A percentile compares a stretch with the other conserved stretches of the same genome.
Conservation (phyloP, 176 grass and related monocot species). For the Bonia amplexicaulis region DNA sequence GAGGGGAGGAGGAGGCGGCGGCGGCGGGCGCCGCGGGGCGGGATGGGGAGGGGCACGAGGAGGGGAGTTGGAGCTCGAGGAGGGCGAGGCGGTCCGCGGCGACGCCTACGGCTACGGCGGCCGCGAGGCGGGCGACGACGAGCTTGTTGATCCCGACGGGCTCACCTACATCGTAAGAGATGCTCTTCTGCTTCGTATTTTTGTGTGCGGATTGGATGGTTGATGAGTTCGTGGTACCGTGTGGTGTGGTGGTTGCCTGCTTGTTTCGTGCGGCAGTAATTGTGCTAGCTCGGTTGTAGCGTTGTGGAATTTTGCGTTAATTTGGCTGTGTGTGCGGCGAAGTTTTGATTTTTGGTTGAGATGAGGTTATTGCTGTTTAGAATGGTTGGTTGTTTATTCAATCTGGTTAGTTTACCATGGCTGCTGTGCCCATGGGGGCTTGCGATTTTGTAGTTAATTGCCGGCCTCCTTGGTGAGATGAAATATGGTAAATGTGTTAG, state of each 20-base stretch:
- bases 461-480: neutral
- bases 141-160: constrained; percentile 37
- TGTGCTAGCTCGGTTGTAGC: neutral
- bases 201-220: neutral
- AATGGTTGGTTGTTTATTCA: neutral
- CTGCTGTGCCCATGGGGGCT: neutral
- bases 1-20: neutral
- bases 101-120: neutral
- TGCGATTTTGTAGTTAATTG: neutral
- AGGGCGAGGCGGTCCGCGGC: constrained; percentile 25
- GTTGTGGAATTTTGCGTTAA: neutral
- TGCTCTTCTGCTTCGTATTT: neutral
- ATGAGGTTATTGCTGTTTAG: neutral
- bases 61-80: constrained; percentile 56
- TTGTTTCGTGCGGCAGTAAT: neutral
- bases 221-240: neutral
- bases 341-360: neutral
- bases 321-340: neutral
- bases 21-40: too few species aligned
- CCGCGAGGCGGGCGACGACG: neutral
- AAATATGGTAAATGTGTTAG: neutral
- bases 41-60: constrained; percentile 25
- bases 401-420: neutral
- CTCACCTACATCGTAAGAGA: constrained; percentile 59
- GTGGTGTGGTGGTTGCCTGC: neutral